A percentile compares a stretch with the other conserved stretches of the same genome.
Evolutionary conservation across 1,284 basidiomycete genomes (phyloP).

Genomic region (Puccinia triticina): DNA sequence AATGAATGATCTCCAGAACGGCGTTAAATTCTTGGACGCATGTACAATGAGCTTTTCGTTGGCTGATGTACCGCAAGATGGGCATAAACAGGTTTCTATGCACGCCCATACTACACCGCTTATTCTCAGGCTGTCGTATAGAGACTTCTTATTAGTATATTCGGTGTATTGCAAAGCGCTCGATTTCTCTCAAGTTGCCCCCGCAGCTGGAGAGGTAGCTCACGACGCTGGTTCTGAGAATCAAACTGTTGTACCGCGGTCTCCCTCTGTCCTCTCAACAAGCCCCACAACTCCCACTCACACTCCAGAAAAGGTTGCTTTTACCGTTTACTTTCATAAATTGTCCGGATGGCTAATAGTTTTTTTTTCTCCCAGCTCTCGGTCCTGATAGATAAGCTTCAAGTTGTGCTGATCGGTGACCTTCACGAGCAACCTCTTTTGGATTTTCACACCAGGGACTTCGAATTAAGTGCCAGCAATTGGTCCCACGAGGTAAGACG

Average conservation of each 20-base stretch:
- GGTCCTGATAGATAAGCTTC: constrained; percentile 83
- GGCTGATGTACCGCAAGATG: constrained; percentile 31
- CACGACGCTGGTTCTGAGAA: neutral
- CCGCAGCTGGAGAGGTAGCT: neutral
- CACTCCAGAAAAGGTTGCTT: constrained; percentile 34
- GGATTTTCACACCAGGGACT: constrained; percentile 82
- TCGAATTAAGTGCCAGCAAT: constrained; percentile 80
- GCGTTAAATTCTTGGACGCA: constrained; percentile 49
- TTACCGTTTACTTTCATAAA: neutral
- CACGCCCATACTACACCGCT: constrained; percentile 51
- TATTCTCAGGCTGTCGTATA: constrained; percentile 40
- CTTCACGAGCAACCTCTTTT: constrained; percentile 91
- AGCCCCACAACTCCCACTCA: neutral
- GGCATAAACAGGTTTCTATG: constrained; percentile 6
- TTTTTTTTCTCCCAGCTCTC: constrained; percentile 67
- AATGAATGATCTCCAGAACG: constrained; percentile 39
- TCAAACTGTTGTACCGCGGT: neutral
- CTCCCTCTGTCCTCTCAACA: neutral
- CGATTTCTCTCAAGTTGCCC: constrained; percentile 41
- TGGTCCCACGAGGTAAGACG: constrained; percentile 84
- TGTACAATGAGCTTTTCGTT: constrained; percentile 50
- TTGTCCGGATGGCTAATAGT: constrained; percentile 5
- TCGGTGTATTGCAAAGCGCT: constrained; percentile 49
- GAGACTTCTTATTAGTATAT: constrained; percentile 47
- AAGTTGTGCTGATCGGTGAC: constrained; percentile 91